phyloP scores from a whole-genome alignment of 139 green algal species.

The Chlorella sp. region DNA sequence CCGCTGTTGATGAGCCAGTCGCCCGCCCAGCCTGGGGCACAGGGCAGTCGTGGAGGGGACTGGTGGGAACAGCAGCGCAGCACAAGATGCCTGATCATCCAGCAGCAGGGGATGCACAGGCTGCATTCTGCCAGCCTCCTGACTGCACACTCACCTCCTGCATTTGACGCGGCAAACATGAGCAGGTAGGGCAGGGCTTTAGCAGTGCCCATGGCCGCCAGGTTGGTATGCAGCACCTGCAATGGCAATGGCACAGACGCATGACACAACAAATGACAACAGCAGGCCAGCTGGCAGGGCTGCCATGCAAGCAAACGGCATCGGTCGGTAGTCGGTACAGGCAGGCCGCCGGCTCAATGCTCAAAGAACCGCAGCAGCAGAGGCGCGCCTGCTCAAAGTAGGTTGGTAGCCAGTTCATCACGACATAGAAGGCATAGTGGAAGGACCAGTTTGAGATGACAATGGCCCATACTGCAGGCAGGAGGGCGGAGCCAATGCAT shows the following conservation, averaged over 20 bases:
- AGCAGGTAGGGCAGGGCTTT: slow-evolving; percentile 94
- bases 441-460: slow-evolving; percentile 99
- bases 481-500: slow-evolving; percentile 44
- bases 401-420: slow-evolving; percentile 99
- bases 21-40: slow-evolving; percentile 66
- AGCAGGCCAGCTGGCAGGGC: not conserved
- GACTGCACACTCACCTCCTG: slow-evolving; percentile 65
- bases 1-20: slow-evolving; percentile 86
- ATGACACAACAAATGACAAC: too few species aligned
- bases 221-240: slow-evolving; percentile 79
- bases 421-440: slow-evolving; percentile 98
- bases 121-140: too few species aligned
- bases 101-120: too few species aligned
- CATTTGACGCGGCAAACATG: slow-evolving; percentile 93
- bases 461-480: slow-evolving; percentile 95
- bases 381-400: slow-evolving; percentile 89
- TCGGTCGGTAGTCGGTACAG: not conserved
- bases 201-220: slow-evolving; percentile 75
- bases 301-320: too few species aligned
- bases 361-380: too few species aligned
- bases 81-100: too few species aligned
- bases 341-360: not conserved
- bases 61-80: too few species aligned
- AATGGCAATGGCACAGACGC: not conserved
- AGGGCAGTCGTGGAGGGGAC: too few species aligned